Evolutionary conservation across 73 alveolate species (phyloP), one percentile per base, ranked within the genome.

Genomic region (Paramecium octaurelia): DNA sequence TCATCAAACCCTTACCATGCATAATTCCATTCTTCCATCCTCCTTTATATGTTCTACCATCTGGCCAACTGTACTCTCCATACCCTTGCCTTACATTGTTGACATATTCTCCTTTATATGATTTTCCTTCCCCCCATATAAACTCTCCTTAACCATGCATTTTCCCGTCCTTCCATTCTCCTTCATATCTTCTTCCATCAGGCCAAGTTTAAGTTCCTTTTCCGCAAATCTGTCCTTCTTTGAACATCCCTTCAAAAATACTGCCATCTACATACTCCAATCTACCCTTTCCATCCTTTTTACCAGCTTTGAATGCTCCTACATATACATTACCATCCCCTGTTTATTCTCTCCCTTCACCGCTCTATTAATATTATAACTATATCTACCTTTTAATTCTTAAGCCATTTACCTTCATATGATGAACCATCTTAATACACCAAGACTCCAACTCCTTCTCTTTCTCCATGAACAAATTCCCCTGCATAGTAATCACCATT

Each of bases 41-140:
- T 34, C 97, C 97, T 92, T 93, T 93, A 42, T 93, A 93, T 21
- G 68, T 85, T 85, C 94, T 95, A 46, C 97, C 96, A 87, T 93
- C 88, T 76, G 95, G 95, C 97, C 98, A 96, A 70, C 44, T 75
- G 85, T 93, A 96, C 85, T 93, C 96, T 20, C 98, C 98, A 77
- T 94, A 87, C 7, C 98, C 98, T 27, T 95, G 85, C 18, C 96
- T 95, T 29, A 92, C 93, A 58, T 95, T 96, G 18, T 95, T 57
- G 12, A 18, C 3, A 93, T 94, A 96, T 58, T 94, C 97, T 35
- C 98, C 98, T 57, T 69, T 92, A 90, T 96, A 96, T 27, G 59
- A 77, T 12, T 93, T 95, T n/a, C 98, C 98, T 86, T 95, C 97
- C 5, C 64, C 58, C 87, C 96, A 95, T 59, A 59, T 77, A 90